Evolutionary conservation across 345 rosid species (phyloP).

Genomic region (Dovyalis caffra): DNA sequence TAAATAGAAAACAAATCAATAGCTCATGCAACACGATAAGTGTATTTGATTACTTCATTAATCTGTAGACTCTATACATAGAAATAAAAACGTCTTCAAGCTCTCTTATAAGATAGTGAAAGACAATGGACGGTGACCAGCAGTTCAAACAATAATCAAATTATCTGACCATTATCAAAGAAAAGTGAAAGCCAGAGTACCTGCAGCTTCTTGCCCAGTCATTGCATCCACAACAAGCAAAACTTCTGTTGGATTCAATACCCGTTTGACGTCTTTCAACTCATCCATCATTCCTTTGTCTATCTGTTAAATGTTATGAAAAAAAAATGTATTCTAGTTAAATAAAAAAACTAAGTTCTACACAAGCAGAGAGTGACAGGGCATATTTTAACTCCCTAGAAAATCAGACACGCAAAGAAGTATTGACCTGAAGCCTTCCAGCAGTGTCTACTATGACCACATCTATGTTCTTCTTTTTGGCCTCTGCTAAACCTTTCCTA

Average conservation of each 20-base stretch:
- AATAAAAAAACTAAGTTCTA: conserved; percentile 2
- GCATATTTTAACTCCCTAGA: conserved; percentile 1
- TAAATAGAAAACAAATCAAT: background rate
- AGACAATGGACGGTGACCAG: background rate
- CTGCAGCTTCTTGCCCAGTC: conserved; percentile 99
- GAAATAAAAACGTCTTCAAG: too few relatives aligned
- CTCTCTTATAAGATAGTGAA: too few relatives aligned
- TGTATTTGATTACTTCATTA: background rate
- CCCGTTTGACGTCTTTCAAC: conserved; percentile 87
- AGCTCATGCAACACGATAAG: background rate
- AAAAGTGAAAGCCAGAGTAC: conserved; percentile 32
- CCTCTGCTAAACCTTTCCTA: conserved; percentile 81
- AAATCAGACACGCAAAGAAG: background rate
- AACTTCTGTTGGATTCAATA: conserved; percentile 83
- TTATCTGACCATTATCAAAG: background rate
- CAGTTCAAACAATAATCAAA: background rate
- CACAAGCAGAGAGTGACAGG: background rate
- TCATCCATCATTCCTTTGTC: conserved; percentile 98
- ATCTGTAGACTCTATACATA: background rate
- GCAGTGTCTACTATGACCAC: conserved; percentile 95
- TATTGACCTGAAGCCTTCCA: conserved; percentile 91
- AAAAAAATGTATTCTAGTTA: background rate
- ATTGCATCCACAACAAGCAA: conserved; percentile 98
- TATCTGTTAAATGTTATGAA: conserved; percentile 45
- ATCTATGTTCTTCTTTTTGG: conserved; percentile 76